Evolutionary conservation across 345 rosid genomes (phyloP), one percentile per base, ranked within the genome.

Genomic region (Brassica carinata): DNA sequence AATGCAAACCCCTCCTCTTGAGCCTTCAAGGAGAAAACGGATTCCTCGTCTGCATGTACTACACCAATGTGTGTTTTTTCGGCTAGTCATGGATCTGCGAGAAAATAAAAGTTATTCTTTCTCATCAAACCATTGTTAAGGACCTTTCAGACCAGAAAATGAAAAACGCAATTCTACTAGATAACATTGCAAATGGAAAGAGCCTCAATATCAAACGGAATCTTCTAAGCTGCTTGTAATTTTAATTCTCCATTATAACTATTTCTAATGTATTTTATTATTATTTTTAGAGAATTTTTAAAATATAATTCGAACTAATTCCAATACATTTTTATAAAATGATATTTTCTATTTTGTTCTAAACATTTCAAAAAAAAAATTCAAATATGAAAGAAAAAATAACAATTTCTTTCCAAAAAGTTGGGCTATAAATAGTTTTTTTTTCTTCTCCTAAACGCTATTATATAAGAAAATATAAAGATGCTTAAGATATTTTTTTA

Each of bases 61-160:
- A 38, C 83, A 80, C 83, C 83, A 80, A 55, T 80, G 80, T 75
- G 83, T 80, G 31, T 55, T 80, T 69, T 23, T 74, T 15, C 80
- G 72, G 7, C 68, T 80, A 55, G 53, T 64, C 83, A 80, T 80
- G 4, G 38, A 69, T 53, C 83, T 74, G 55, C 67, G 0, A 71
- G 27, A 66, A 23, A 33, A 36, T 19, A 4, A 7, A 8, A 19
- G 1, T n/a, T 8, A 33, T 3, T 38, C 5, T 38, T 70, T 23
- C 55, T 51, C 31, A 23, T 71, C 65, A 71, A 38, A 51, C 7
- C 14, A 66, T 34, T 34, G 13, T 17, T 48, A 34, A 34, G 69
- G 14, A 65, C 11, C 68, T 65, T 65, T 15, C 69, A 17, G 3
- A 67, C 30, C 30, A 29, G 17, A 36, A 67, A 5, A 55, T 33